Evolutionary conservation across 192 early-diverging fungal species (phyloP), one percentile per base, ranked within the genome.

Genomic region (Podochytrium sp.): DNA sequence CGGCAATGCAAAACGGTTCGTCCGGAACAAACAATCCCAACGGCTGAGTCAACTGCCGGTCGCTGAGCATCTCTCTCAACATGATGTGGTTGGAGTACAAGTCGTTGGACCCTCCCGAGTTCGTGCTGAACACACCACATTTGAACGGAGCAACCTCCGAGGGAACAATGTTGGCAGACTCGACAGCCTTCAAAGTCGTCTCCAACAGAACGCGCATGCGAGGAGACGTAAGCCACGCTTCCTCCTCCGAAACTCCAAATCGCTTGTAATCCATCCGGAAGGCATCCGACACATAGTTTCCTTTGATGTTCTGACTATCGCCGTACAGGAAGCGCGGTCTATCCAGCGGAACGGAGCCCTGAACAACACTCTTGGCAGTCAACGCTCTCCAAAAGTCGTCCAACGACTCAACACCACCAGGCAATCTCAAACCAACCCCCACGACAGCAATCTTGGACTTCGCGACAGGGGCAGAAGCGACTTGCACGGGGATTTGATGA

Each of bases 391-490:
- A 65, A 23, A 65, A 65, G 27, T 47, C 23, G 12, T 65, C 32
- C 23, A 65, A 1, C 27, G 40, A 23, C n/a, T 27, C 6, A 23
- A 65, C 34, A 14, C 50, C 50, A 43, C 32, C 42, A 0, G 63
- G 63, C 20, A 65, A 55, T 42, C 63, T 18, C 27, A 65, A 20
- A 14, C 37, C 63, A 38, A 23, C 29, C 12, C 63, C 63, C n/a
- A 65, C 63, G 1, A 65, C 29, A 33, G 63, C 63, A 18, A 50
- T 27, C 20, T 47, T 47, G 7, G 43, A 20, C 20, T n/a, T n/a
- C n/a, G n/a, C n/a, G n/a, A n/a, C n/a, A n/a, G n/a, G n/a, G n/a
- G n/a, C n/a, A n/a, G n/a, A n/a, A n/a, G n/a, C n/a, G n/a, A n/a
- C n/a, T n/a, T n/a, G n/a, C n/a, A n/a, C n/a, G n/a, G n/a, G n/a